phyloP scores from a whole-genome alignment of 2,329 filamentous ascomycete genomes.

The Aureobasidium sp. region DNA sequence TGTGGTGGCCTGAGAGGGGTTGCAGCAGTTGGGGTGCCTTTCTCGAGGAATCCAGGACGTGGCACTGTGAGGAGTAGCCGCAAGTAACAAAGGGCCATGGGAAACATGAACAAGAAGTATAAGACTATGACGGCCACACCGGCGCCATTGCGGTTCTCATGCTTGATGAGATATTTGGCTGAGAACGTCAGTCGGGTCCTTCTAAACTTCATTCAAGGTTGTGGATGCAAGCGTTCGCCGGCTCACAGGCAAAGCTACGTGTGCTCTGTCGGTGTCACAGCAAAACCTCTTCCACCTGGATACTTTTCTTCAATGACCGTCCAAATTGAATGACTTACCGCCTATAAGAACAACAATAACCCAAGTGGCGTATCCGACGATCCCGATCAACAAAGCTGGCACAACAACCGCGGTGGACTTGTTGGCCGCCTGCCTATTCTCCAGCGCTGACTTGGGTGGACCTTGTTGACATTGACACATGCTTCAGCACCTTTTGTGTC shows the following conservation, averaged over 20 bases:
- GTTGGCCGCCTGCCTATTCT: conserved; percentile 35
- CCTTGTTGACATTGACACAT: conserved; percentile 8
- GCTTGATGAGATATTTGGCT: conserved; percentile 66
- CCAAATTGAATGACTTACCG: conserved; percentile 46
- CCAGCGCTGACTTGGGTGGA: conserved; percentile 14
- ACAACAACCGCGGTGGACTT: conserved; percentile 59
- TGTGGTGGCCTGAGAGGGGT: conserved; percentile 24
- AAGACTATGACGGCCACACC: conserved; percentile 65
- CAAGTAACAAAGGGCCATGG: conserved; percentile 61
- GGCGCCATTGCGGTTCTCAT: conserved; percentile 43
- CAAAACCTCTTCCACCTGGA: too few species aligned
- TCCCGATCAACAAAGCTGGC: conserved; percentile 59
- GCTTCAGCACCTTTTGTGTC: background rate
- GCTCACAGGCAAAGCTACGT: too few species aligned
- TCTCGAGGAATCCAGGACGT: conserved; percentile 67
- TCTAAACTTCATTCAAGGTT: background rate
- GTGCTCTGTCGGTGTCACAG: too few species aligned
- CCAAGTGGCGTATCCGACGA: conserved; percentile 65
- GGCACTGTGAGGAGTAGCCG: conserved; percentile 61
- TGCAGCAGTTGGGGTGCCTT: conserved; percentile 37
- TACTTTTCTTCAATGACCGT: too few species aligned
- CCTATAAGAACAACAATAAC: conserved; percentile 61
- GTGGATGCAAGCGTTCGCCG: too few species aligned
- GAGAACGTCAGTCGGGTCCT: conserved; percentile 15
- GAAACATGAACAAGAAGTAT: conserved; percentile 64